These are phyloP conservation scores for Podila epicladia DNA, from an alignment of 192 early-diverging fungal species.

Conservation along the genomic window DNA sequence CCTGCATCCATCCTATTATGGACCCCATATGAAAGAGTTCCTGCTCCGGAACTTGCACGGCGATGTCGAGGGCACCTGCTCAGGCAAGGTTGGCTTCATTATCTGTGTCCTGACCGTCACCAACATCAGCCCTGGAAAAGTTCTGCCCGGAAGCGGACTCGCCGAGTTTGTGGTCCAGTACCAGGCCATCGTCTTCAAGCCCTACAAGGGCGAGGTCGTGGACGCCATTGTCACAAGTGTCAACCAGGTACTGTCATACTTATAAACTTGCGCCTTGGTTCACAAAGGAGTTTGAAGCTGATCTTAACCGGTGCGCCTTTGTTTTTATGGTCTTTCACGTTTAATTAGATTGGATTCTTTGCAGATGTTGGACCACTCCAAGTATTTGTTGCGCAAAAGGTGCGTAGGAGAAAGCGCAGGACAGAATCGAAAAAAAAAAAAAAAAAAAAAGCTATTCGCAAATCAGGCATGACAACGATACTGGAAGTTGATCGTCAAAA, in stretches of 20 bases:
- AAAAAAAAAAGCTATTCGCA: not conserved
- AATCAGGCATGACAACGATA: not conserved
- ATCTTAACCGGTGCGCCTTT: not conserved
- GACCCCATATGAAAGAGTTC: constrained; percentile 78
- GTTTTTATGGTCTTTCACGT: not conserved
- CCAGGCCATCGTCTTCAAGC: constrained; percentile 97
- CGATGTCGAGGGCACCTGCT: constrained; percentile 96
- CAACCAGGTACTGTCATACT: constrained; percentile 71
- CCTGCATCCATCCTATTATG: constrained; percentile 94
- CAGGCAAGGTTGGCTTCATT: constrained; percentile 93
- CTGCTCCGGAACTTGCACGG: constrained; percentile 86
- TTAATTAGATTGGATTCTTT: constrained; percentile 85
- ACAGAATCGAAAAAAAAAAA: not conserved
- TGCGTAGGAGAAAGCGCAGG: constrained; percentile 45
- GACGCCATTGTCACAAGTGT: constrained; percentile 92
- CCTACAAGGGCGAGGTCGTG: constrained; percentile 96
- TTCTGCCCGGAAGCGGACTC: constrained; percentile 77
- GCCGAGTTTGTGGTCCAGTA: constrained; percentile 94
- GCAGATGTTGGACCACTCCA: constrained; percentile 93
- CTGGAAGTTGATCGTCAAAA: too few species aligned
- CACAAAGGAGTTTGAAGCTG: not conserved
- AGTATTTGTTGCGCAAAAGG: constrained; percentile 88
- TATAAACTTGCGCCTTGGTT: not conserved
- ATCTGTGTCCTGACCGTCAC: constrained; percentile 86
- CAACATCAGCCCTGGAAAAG: constrained; percentile 84